Conservation (phyloP, 768 basidiomycete species). For the Roridomyces roridus region DNA sequence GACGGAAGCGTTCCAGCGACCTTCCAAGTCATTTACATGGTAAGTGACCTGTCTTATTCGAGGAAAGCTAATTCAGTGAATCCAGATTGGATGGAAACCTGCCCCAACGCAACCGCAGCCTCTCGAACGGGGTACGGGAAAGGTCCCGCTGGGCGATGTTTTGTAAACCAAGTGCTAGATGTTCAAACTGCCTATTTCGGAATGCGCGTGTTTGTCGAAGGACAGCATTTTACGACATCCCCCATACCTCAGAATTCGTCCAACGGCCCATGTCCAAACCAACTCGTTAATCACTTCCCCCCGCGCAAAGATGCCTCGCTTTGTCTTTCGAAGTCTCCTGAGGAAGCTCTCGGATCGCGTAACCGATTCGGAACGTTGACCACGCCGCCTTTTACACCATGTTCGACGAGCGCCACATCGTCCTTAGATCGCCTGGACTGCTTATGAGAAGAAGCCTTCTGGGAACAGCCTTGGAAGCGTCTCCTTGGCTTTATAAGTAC, state of each 20-base stretch:
- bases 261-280: not conserved
- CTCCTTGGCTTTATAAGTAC: conserved; percentile 21
- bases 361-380: conserved; percentile 24
- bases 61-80: not conserved
- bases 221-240: conserved; percentile 17
- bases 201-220: conserved; percentile 11
- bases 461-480: conserved; percentile 20
- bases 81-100: conserved; percentile 87
- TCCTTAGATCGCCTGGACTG: conserved; percentile 24
- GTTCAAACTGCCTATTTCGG: conserved; percentile 12
- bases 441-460: conserved; percentile 23
- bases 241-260: conserved; percentile 20
- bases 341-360: conserved; percentile 26
- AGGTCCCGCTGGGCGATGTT: conserved; percentile 31
- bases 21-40: conserved; percentile 96
- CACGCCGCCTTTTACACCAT: conserved; percentile 22
- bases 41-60: conserved; percentile 38
- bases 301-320: conserved; percentile 16
- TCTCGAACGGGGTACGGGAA: conserved; percentile 51
- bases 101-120: conserved; percentile 69
- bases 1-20: conserved; percentile 92
- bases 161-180: conserved; percentile 8
- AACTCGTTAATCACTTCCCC: conserved; percentile 12
- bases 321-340: conserved; percentile 26
- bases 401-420: conserved; percentile 24